Evolutionary conservation across 257 asterid species (phyloP).

Genomic region (Nemophila menziesii): DNA sequence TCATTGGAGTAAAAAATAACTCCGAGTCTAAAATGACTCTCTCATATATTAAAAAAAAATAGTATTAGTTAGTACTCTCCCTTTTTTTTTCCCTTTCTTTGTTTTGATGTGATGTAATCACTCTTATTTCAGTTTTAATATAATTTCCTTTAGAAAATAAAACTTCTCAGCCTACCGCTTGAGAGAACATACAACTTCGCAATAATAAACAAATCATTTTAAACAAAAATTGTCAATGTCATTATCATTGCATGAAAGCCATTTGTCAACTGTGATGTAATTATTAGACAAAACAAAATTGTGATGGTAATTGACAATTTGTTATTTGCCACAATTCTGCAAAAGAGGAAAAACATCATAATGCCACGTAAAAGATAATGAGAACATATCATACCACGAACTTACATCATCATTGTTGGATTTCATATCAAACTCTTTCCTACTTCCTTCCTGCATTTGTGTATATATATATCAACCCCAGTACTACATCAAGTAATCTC

Average conservation of each 20-base stretch:
- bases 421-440: background rate
- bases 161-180: no score
- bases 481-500: background rate
- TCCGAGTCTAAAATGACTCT: no score
- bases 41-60: no score
- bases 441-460: background rate
- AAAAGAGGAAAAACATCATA: background rate
- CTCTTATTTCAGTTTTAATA: no score
- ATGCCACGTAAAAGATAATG: slow-evolving; percentile 1
- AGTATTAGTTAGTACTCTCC: no score
- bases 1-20: no score
- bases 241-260: slow-evolving; percentile 16
- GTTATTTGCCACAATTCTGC: slow-evolving; percentile 8
- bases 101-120: no score
- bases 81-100: no score
- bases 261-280: slow-evolving; percentile 8
- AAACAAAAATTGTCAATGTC: background rate
- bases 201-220: no score
- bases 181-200: background rate
- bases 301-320: no score
- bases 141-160: no score
- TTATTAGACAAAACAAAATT: background rate
- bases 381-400: slow-evolving; percentile 3
- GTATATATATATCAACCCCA: slow-evolving; percentile 6
- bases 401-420: slow-evolving; percentile 7